phyloP scores from a whole-genome alignment of 345 rosid genomes.

The Hibiscus syriacus region DNA sequence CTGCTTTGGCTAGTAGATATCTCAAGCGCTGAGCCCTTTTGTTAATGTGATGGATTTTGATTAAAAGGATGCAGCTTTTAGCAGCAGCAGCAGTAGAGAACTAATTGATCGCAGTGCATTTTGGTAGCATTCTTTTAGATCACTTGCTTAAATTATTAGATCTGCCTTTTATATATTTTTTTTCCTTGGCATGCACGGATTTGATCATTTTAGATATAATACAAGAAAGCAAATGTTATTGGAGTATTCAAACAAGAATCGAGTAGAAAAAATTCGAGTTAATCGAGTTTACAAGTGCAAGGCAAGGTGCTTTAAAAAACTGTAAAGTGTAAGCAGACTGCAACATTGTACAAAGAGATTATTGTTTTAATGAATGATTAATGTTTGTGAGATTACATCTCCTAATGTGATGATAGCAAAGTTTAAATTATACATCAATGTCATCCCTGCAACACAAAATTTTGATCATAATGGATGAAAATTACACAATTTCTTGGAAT shows the following conservation, averaged over 20 bases:
- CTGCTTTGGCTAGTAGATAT: slow-evolving; percentile 66
- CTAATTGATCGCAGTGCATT: neutral
- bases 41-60: neutral
- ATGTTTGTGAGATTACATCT: slow-evolving; percentile 25
- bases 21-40: slow-evolving; percentile 38
- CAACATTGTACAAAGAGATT: neutral
- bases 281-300: no score
- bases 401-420: slow-evolving; percentile 13
- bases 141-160: no score
- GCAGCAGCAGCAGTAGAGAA: neutral
- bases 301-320: no score
- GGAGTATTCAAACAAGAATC: no score
- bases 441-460: slow-evolving; percentile 16
- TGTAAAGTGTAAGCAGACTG: no score
- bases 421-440: slow-evolving; percentile 24
- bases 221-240: no score
- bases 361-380: slow-evolving; percentile 12
- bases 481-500: slow-evolving; percentile 41
- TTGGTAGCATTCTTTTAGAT: neutral
- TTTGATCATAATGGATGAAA: slow-evolving; percentile 22
- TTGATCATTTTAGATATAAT: no score
- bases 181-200: no score
- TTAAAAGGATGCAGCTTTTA: neutral
- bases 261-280: no score
- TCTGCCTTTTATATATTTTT: no score